Conservation (phyloP, 768 basidiomycete genomes). For the Auriculariales sp. region DNA sequence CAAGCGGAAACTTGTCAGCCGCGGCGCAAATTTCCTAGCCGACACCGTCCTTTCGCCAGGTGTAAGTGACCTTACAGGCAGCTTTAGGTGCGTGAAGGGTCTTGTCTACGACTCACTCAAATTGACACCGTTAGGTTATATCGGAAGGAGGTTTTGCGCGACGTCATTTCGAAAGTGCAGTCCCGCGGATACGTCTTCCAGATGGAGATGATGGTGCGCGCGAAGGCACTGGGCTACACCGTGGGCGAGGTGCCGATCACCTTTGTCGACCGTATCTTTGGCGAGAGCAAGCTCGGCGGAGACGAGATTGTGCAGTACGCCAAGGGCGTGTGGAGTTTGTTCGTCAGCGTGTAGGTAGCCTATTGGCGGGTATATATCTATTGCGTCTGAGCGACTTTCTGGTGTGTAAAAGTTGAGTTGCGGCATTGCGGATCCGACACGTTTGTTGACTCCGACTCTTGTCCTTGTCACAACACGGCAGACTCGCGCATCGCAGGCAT, state of each 20-base stretch:
- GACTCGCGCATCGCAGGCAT: no score
- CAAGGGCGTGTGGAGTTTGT: constrained; percentile 73
- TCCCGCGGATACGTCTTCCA: constrained; percentile 93
- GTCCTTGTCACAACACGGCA: no score
- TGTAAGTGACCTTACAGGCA: constrained; percentile 82
- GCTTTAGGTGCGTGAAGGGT: constrained; percentile 49
- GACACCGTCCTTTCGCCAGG: constrained; percentile 74
- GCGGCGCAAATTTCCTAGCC: constrained; percentile 84
- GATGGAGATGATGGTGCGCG: constrained; percentile 97
- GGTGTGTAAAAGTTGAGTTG: no score
- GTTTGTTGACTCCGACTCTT: no score
- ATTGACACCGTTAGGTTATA: constrained; percentile 67
- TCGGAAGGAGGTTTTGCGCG: constrained; percentile 54
- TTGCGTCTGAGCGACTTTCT: no score
- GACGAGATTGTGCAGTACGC: constrained; percentile 79
- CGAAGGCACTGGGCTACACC: constrained; percentile 66
- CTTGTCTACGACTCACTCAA: not conserved
- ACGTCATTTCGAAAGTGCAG: constrained; percentile 72
- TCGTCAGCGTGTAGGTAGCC: constrained; percentile 45
- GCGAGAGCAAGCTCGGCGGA: constrained; percentile 83
- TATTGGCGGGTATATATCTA: no score
- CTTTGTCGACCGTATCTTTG: constrained; percentile 87
- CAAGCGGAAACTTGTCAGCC: constrained; percentile 72
- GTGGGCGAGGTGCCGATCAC: constrained; percentile 90
- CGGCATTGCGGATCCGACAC: no score